Percentiles rank a stretch among this genome's conserved stretches.
Conservation (phyloP, 306 rosid genomes). For the Vigna trinervia region DNA sequence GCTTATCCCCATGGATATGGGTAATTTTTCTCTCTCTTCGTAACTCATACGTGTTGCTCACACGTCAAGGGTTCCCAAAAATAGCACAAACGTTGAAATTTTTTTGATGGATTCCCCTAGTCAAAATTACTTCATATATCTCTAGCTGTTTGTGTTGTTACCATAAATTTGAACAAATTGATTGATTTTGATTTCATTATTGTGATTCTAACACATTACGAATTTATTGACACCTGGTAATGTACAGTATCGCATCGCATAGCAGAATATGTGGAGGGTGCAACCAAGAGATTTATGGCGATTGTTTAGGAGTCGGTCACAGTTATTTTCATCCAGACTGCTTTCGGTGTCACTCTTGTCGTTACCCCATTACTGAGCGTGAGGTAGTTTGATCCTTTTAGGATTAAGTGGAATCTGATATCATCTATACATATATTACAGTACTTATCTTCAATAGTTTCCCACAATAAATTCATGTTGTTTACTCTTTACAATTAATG, state of each 20-base stretch:
- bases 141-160: neutral
- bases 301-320: slow-evolving; percentile 74
- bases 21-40: slow-evolving; percentile 44
- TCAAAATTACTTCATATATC: slow-evolving; percentile 11
- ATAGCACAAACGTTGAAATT: slow-evolving; percentile 19
- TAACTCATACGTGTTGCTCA: neutral
- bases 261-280: slow-evolving; percentile 80
- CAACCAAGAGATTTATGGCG: slow-evolving; percentile 68
- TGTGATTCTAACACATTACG: slow-evolving; percentile 1
- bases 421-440: neutral
- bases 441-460: slow-evolving; percentile 22
- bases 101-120: neutral
- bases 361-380: slow-evolving; percentile 75
- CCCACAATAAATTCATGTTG: neutral
- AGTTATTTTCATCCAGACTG: slow-evolving; percentile 83
- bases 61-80: slow-evolving; percentile 15
- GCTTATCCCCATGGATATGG: slow-evolving; percentile 50
- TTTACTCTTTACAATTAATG: slow-evolving; percentile 28
- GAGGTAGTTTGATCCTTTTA: slow-evolving; percentile 68
- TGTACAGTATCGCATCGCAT: slow-evolving; percentile 36
- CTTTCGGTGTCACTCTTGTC: slow-evolving; percentile 79
- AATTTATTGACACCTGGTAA: slow-evolving; percentile 26
- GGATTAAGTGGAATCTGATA: slow-evolving; percentile 21
- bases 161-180: slow-evolving; percentile 6
- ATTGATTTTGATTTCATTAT: slow-evolving; percentile 19